Percentiles rank a stretch among this genome's conserved stretches.
Conservation (phyloP, 2,329 filamentous ascomycete genomes). For the Aspergillus cejpii region DNA sequence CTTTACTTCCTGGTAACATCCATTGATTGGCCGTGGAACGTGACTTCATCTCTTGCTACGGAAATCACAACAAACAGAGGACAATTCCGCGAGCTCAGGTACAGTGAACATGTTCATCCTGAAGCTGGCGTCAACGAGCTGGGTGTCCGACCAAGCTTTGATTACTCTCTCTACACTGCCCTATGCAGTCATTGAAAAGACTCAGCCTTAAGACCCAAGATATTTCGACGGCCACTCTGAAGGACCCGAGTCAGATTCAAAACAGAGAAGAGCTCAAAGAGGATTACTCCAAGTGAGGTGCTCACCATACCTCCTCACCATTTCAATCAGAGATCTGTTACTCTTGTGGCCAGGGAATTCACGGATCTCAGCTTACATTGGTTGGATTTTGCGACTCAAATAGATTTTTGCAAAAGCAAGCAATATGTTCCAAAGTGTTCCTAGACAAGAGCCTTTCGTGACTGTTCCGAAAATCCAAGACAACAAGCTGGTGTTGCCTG, state of each 20-base stretch:
- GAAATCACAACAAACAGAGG: not conserved
- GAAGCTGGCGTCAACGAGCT: too few relatives aligned
- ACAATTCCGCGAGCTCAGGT: not conserved
- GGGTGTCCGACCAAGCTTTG: not conserved
- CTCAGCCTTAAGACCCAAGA: not conserved
- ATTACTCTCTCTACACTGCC: not conserved
- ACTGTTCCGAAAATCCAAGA: constrained; percentile 8
- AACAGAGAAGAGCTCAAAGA: not conserved
- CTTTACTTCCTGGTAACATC: not conserved
- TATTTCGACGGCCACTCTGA: not conserved
- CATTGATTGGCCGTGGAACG: not conserved
- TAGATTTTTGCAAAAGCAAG: not conserved
- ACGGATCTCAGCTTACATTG: too few relatives aligned
- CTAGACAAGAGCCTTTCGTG: constrained; percentile 10
- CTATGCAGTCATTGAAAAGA: not conserved
- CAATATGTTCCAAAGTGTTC: constrained; percentile 19
- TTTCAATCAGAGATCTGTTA: not conserved
- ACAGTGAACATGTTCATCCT: too few relatives aligned
- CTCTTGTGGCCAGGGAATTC: not conserved
- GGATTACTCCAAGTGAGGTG: not conserved
- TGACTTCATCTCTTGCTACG: not conserved
- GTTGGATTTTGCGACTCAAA: not conserved
- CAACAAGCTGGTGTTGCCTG: constrained; percentile 25
- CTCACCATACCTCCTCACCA: not conserved
- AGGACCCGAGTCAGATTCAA: not conserved